These are phyloP conservation scores for Otatea glauca DNA, from an alignment of 176 grass and related monocot species.

Conservation along the genomic window DNA sequence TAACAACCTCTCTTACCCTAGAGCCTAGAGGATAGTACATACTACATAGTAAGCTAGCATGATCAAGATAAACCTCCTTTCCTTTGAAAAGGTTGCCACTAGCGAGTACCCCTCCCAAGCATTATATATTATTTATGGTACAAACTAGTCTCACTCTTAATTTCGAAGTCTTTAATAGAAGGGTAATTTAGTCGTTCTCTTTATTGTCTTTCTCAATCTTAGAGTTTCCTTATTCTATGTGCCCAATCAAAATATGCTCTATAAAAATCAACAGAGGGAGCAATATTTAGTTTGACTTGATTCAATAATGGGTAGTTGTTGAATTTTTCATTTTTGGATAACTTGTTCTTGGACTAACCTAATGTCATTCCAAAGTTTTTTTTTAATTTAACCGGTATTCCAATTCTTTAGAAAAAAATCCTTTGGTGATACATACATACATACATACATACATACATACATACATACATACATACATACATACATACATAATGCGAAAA, in stretches of 20 bases:
- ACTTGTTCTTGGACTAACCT: not conserved
- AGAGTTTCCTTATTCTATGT: too few species aligned
- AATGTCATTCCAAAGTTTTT: not conserved
- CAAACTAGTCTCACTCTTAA: too few species aligned
- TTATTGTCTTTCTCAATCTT: too few species aligned
- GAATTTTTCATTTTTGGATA: not conserved
- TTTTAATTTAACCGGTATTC: not conserved
- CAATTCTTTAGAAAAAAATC: not conserved
- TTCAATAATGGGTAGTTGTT: not conserved
- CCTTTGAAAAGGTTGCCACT: not conserved
- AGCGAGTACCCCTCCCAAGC: not conserved
- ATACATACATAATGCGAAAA: not conserved
- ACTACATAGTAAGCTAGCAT: not conserved
- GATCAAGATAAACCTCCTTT: not conserved
- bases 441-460: not conserved
- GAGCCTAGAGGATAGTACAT: not conserved
- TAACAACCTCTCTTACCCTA: not conserved
- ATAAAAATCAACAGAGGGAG: too few species aligned
- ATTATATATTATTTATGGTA: too few species aligned
- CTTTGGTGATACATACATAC: not conserved
- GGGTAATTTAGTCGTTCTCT: too few species aligned
- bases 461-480: not conserved
- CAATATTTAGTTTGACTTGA: not conserved
- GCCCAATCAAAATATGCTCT: too few species aligned
- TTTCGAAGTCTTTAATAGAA: too few species aligned